Evolutionary conservation across 257 asterid species (phyloP).

Genomic region (Nicotiana undulata): DNA sequence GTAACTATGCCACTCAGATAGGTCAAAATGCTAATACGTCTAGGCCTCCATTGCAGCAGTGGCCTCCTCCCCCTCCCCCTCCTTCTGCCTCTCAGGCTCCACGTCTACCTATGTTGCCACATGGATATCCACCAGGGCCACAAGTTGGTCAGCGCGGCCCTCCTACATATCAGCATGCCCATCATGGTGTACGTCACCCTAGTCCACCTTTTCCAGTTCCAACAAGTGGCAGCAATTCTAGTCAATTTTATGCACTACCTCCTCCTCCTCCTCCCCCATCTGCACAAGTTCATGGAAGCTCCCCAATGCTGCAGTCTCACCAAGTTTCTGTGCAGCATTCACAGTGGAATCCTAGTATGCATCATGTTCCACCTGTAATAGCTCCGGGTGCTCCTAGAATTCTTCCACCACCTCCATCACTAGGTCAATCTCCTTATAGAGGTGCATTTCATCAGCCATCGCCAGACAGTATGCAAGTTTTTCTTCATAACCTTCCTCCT

Average conservation of each 20-base stretch:
- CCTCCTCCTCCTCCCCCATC: constrained; percentile 27
- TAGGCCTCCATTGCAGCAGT: constrained; percentile 39
- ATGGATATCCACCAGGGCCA: constrained; percentile 29
- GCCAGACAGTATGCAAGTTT: constrained; percentile 20
- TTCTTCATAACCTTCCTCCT: constrained; percentile 13
- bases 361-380: constrained; percentile 27
- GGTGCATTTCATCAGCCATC: constrained; percentile 33
- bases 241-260: constrained; percentile 34
- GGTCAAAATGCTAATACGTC: constrained; percentile 40
- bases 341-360: constrained; percentile 45
- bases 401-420: constrained; percentile 40
- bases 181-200: constrained; percentile 27
- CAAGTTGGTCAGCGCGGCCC: constrained; percentile 23
- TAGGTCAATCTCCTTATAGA: constrained; percentile 29
- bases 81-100: constrained; percentile 22
- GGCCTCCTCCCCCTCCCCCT: constrained; percentile 26
- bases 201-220: constrained; percentile 24
- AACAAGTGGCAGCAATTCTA: constrained; percentile 30
- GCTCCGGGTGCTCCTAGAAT: constrained; percentile 28
- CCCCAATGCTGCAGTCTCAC: constrained; percentile 30
- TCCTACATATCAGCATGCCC: constrained; percentile 27
- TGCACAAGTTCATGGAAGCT: constrained; percentile 24
- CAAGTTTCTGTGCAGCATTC: constrained; percentile 31
- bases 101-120: constrained; percentile 30
- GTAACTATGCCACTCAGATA: constrained; percentile 37